Evolutionary conservation across 805 yeast genomes (phyloP).

Genomic region (Jamesozyma spencerorum): DNA sequence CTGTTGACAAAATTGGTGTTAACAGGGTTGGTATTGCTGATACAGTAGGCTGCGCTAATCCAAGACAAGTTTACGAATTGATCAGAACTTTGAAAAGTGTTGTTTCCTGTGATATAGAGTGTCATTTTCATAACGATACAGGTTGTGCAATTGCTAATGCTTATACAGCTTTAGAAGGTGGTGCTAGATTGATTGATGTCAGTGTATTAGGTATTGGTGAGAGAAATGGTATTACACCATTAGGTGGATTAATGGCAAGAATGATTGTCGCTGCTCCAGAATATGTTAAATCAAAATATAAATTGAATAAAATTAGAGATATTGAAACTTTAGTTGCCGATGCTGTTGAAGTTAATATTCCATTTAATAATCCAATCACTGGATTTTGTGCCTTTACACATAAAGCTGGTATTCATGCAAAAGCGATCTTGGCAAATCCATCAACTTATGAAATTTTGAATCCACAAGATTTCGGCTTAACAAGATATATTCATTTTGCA

Average conservation of each 20-base stretch:
- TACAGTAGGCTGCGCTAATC: constrained; percentile 98
- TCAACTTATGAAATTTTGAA: constrained; percentile 95
- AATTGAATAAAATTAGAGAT: constrained; percentile 91
- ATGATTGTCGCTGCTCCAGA: constrained; percentile 98
- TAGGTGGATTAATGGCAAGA: constrained; percentile 97
- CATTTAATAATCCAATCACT: constrained; percentile 96
- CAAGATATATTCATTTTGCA: constrained; percentile 95
- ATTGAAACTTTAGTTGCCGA: constrained; percentile 94
- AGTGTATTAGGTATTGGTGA: constrained; percentile 97
- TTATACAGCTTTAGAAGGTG: constrained; percentile 95
- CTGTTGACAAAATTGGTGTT: constrained; percentile 95
- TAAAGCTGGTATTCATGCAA: constrained; percentile 98
- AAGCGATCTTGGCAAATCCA: constrained; percentile 96
- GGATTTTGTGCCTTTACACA: constrained; percentile 99
- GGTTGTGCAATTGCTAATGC: constrained; percentile 99
- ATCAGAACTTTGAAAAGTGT: constrained; percentile 88
- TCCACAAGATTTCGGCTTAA: constrained; percentile 91
- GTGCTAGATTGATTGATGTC: constrained; percentile 90
- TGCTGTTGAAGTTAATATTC: constrained; percentile 92
- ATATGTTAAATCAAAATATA: constrained; percentile 87
- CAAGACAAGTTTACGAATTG: constrained; percentile 95
- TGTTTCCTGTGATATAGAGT: constrained; percentile 93
- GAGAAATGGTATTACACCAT: constrained; percentile 95
- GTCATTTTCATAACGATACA: constrained; percentile 98
- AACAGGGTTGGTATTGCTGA: constrained; percentile 99